Percentiles rank a stretch among this genome's conserved stretches.
Conservation (phyloP, 2,329 filamentous ascomycete species). For the Botryotinia convoluta region DNA sequence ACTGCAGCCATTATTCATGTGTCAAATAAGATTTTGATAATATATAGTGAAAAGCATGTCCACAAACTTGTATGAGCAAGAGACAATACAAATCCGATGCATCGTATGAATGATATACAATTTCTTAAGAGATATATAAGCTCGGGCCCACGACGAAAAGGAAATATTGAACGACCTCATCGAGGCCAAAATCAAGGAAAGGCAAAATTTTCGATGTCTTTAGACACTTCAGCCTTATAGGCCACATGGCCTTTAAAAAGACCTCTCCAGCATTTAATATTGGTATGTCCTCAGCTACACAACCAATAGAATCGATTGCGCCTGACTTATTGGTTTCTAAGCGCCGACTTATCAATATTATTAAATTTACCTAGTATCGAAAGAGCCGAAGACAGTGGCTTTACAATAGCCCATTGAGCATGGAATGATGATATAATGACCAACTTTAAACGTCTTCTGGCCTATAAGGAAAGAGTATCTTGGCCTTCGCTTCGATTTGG, state of each 20-base stretch:
- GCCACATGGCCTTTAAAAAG: background rate
- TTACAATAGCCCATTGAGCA: background rate
- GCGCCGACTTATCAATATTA: background rate
- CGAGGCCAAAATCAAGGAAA: background rate
- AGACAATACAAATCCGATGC: background rate
- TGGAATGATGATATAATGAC: background rate
- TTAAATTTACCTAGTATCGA: background rate
- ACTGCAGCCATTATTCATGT: background rate
- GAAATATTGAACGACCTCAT: background rate
- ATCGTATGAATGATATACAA: conserved; percentile 3
- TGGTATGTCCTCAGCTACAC: background rate
- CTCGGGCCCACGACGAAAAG: background rate
- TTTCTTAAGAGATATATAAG: background rate
- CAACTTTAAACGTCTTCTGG: background rate
- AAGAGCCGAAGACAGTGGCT: background rate
- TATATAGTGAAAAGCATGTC: background rate
- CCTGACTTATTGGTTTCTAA: background rate
- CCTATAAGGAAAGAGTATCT: background rate
- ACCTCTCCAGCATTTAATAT: conserved; percentile 1
- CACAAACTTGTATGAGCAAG: background rate
- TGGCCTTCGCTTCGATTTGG: background rate
- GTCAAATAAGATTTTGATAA: background rate
- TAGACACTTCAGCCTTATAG: conserved; percentile 9
- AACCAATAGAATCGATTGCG: background rate
- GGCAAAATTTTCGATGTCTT: background rate